Base-by-base conservation (phyloP, 2,329 filamentous ascomycete genomes). In the Lachnellula arida region DNA sequence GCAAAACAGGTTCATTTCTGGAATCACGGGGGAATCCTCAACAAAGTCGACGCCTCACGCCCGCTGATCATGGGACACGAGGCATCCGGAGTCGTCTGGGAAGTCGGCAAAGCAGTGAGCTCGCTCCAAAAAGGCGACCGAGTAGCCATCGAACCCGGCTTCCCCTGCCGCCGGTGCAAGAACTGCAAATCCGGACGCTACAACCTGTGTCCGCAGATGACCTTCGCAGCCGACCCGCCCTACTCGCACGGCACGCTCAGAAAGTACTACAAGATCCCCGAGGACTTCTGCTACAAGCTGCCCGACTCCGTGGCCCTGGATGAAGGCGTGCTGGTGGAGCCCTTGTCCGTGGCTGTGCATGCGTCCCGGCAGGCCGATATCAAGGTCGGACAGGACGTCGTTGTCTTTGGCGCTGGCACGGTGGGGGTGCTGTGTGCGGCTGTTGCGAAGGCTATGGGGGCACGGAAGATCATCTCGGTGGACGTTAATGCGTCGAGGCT, bases 321-420 rank as follows among this genome's bases (percentile, higher is more conserved):
- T 56, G 76, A 81, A 25, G 80, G 76, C 1, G 80, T 79, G 0
- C 65, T 82, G 8, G 73, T 80, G 1, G 79, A 83, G 63, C 80
- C 79, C 0, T 67, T 80, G 0, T 74, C 78, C 0, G 78, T 82
- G 0, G 78, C 79, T 0, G 76, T 79, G 3, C 74, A 78, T 48
- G 76, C 77, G 9, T 72, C 65, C 57, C 74, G 73, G 50, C 67
- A 72, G 1, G 76, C 74, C 0, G 68, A 74, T 0, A 69, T 78
- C 11, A 66, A 68, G 12, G 67, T 69, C 0, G 69, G 73, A 0
- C 72, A 77, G 50, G 76, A 73, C 0, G 73, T 80, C 2, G 67
- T 78, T 0, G 52, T 81, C 5, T 73, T 80, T 15, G 79, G 79
- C 0, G 77, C 75, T 12, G 78, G 78, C 0, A 76, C 78, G 0